A percentile compares a stretch with the other conserved stretches of the same genome.
These are phyloP conservation scores for Incumbomyces lentus DNA, from an alignment of 2,329 filamentous ascomycete species.

Conservation along the genomic window DNA sequence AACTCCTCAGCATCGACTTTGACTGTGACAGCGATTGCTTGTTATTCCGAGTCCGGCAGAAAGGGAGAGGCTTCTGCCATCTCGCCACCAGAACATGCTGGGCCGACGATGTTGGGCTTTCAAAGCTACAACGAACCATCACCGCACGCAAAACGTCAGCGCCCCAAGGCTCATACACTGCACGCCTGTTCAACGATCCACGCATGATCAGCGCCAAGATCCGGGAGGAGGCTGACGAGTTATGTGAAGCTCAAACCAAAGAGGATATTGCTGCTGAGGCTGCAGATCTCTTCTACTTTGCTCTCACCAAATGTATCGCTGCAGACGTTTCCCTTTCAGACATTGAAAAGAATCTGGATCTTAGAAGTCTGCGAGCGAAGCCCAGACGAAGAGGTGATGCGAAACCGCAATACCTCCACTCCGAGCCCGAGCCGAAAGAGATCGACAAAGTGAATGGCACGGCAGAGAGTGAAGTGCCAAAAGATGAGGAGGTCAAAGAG, in stretches of 20 bases:
- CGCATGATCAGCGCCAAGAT: constrained; percentile 90
- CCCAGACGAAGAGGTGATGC: constrained; percentile 75
- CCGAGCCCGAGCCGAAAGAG: constrained; percentile 28
- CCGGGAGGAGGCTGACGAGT: constrained; percentile 93
- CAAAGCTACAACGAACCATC: constrained; percentile 78
- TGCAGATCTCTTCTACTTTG: constrained; percentile 92
- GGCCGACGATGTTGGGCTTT: constrained; percentile 69
- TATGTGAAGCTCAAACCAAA: constrained; percentile 74
- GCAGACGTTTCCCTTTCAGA: constrained; percentile 79
- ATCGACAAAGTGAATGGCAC: constrained; percentile 11
- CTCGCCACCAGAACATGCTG: constrained; percentile 88
- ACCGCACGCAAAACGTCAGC: constrained; percentile 70
- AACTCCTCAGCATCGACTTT: constrained; percentile 70
- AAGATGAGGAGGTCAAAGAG: constrained; percentile 28
- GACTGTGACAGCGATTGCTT: constrained; percentile 94
- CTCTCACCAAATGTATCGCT: constrained; percentile 75
- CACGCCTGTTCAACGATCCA: constrained; percentile 80
- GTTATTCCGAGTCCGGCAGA: constrained; percentile 80
- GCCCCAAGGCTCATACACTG: constrained; percentile 85
- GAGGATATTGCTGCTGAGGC: constrained; percentile 88
- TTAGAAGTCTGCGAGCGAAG: constrained; percentile 93
- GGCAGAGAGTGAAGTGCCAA: not conserved
- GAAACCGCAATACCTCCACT: constrained; percentile 83
- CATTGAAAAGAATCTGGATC: constrained; percentile 83
- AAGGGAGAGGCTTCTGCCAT: constrained; percentile 86